Evolutionary conservation across 2,329 filamentous ascomycete genomes (phyloP).

Genomic region (Balansia obtecta): DNA sequence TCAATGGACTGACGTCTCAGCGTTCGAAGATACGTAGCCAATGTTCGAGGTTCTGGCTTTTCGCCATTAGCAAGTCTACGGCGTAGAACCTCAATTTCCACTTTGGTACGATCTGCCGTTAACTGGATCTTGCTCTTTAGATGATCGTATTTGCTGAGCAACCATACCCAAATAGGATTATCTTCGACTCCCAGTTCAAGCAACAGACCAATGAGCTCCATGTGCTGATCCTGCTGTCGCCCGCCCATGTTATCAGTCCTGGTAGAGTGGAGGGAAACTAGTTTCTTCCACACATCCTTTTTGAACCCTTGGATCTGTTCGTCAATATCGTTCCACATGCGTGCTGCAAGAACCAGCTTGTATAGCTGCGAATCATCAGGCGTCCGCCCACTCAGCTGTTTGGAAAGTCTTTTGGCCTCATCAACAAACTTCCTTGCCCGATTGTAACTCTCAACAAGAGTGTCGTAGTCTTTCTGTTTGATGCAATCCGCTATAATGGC

Average conservation of each 20-base stretch:
- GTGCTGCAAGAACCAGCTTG: conserved; percentile 73
- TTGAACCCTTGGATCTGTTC: conserved; percentile 81
- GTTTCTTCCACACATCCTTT: conserved; percentile 72
- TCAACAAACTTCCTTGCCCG: conserved; percentile 73
- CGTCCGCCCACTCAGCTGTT: conserved; percentile 37
- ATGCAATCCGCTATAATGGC: conserved; percentile 70
- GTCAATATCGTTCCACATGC: conserved; percentile 93
- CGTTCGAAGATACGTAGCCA: conserved; percentile 65
- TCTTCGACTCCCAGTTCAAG: conserved; percentile 92
- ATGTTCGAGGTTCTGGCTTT: conserved; percentile 53
- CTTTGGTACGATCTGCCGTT: conserved; percentile 72
- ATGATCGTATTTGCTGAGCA: conserved; percentile 78
- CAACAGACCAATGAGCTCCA: conserved; percentile 79
- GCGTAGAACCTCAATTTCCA: conserved; percentile 85
- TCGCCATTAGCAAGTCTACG: conserved; percentile 65
- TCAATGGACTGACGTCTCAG: conserved; percentile 55
- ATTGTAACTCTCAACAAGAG: conserved; percentile 73
- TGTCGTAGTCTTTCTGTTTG: conserved; percentile 82
- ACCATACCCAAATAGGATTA: conserved; percentile 94
- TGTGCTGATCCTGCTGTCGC: conserved; percentile 65
- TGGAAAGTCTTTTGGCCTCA: conserved; percentile 59
- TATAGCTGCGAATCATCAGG: conserved; percentile 72
- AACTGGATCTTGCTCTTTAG: conserved; percentile 74
- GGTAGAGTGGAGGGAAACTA: conserved; percentile 54
- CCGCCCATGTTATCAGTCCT: conserved; percentile 34